A percentile compares a stretch with the other conserved stretches of the same genome.
Evolutionary conservation across 1,284 basidiomycete species (phyloP).

Genomic region (Takashimella koratensis): DNA sequence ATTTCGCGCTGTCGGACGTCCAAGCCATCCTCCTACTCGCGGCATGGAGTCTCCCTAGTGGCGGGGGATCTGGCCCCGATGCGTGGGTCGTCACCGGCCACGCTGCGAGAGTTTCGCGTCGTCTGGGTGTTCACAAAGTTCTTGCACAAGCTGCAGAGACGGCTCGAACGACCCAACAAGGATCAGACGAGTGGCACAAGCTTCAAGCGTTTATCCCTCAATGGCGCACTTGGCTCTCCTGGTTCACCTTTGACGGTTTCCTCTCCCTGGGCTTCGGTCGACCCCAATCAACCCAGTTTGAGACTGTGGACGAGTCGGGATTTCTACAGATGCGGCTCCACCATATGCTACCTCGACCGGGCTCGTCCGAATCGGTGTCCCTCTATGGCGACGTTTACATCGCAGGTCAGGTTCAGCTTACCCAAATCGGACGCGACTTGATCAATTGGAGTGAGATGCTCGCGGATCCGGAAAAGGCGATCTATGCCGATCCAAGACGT

Average conservation of each 20-base stretch:
- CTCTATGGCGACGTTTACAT: constrained; percentile 34
- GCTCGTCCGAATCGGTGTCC: constrained; percentile 17
- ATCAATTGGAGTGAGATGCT: constrained; percentile 33
- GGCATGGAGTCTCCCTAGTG: constrained; percentile 35
- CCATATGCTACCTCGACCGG: constrained; percentile 20
- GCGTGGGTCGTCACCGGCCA: constrained; percentile 41
- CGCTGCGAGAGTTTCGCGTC: constrained; percentile 27
- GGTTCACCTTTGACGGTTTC: constrained; percentile 34
- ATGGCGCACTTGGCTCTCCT: constrained; percentile 34
- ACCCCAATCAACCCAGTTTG: constrained; percentile 29
- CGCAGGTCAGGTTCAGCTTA: constrained; percentile 30
- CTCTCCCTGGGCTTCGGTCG: constrained; percentile 33
- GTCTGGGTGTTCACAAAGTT: constrained; percentile 28
- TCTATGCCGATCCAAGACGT: constrained; percentile 23
- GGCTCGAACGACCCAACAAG: constrained; percentile 16
- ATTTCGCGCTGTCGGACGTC: constrained; percentile 36
- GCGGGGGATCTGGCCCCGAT: constrained; percentile 35
- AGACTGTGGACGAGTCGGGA: constrained; percentile 25
- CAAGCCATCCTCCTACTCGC: constrained; percentile 38
- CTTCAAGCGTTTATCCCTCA: constrained; percentile 30
- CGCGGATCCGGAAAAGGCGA: constrained; percentile 16
- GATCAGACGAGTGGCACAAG: constrained; percentile 20
- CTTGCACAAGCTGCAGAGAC: constrained; percentile 23
- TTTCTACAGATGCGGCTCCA: constrained; percentile 24
- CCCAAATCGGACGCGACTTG: constrained; percentile 33